Evolutionary conservation across 129 eudicot species (phyloP).

Genomic region (Apium graveolens): DNA sequence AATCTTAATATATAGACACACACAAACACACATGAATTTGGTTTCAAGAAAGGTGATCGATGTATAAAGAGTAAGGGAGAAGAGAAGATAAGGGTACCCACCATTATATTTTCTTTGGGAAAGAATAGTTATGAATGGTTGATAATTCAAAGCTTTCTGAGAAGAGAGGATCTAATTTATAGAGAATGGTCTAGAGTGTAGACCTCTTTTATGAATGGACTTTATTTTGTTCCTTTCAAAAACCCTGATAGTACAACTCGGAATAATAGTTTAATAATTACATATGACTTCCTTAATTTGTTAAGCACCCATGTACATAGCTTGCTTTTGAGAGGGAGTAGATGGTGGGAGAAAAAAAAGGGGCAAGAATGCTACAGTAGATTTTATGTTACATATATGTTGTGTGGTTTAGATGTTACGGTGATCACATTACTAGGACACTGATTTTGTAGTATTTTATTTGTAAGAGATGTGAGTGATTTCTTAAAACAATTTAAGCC

Average conservation of each 20-base stretch:
- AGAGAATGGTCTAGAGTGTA: slow-evolving; percentile 18
- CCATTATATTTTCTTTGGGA: slow-evolving; percentile 21
- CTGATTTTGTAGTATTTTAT: not conserved
- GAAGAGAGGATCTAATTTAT: slow-evolving; percentile 13
- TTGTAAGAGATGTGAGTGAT: not conserved
- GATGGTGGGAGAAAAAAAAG: not conserved
- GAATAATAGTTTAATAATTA: not conserved
- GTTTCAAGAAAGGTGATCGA: not conserved
- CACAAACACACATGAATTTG: not conserved
- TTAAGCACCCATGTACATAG: not conserved
- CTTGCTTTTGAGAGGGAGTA: not conserved
- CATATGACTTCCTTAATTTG: slow-evolving; percentile 5
- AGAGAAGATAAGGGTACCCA: slow-evolving; percentile 19
- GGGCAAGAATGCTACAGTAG: not conserved
- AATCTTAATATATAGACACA: not conserved
- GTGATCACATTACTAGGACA: not conserved
- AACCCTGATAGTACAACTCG: not conserved
- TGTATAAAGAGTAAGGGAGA: not conserved
- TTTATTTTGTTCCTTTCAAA: not conserved
- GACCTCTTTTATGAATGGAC: slow-evolving; percentile 7
- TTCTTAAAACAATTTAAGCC: too few species aligned
- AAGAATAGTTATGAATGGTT: slow-evolving; percentile 13
- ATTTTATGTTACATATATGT: not conserved
- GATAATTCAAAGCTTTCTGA: slow-evolving; percentile 14
- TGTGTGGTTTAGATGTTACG: not conserved